Conservation (phyloP, 306 rosid species). For the Urtica urens region DNA sequence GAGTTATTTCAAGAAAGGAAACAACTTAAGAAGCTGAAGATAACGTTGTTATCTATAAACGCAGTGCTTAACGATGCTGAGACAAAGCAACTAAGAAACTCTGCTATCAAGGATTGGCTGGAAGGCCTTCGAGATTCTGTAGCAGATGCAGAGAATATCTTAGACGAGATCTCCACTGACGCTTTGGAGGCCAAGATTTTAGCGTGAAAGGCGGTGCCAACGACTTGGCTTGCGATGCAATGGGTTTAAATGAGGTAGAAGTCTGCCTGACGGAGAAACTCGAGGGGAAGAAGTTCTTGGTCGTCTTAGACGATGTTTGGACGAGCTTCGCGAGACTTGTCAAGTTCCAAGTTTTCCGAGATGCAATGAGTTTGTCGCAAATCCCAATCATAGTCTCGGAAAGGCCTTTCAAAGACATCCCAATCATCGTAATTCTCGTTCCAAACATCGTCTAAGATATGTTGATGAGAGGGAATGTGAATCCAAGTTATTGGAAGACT, state of each 20-base stretch:
- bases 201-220: no score
- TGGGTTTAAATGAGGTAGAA: no score
- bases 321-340: no score
- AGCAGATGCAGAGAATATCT: neutral
- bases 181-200: neutral
- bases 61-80: slow-evolving; percentile 17
- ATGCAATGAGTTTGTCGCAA: no score
- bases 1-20: slow-evolving; percentile 3
- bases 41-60: neutral
- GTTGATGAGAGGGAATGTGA: slow-evolving; percentile 20
- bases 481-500: slow-evolving; percentile 61
- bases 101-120: slow-evolving; percentile 4
- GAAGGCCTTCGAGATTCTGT: slow-evolving; percentile 3
- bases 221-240: no score
- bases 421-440: no score
- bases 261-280: no score
- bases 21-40: slow-evolving; percentile 6
- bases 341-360: no score
- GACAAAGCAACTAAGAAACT: slow-evolving; percentile 8
- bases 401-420: no score
- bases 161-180: neutral
- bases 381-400: no score
- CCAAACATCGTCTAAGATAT: slow-evolving; percentile 32
- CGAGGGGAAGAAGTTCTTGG: no score
- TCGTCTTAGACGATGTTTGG: no score